Evolutionary conservation across 345 rosid species (phyloP).

Genomic region (Limnanthes douglasii): DNA sequence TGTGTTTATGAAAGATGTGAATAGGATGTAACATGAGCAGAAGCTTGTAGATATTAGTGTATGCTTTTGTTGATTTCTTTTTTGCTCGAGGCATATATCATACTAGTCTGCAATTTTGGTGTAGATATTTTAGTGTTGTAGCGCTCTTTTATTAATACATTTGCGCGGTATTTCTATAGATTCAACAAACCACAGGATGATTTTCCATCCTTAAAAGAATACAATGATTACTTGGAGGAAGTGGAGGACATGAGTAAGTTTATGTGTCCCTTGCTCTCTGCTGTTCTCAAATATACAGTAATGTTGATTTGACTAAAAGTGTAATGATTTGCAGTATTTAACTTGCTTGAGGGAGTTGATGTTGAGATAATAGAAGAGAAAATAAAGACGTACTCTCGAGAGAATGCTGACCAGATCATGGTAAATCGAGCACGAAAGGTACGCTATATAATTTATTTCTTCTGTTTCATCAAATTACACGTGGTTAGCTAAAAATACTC

Average conservation of each 20-base stretch:
- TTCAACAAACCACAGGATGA: slow-evolving; percentile 85
- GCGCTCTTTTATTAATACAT: not conserved
- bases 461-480: too few relatives aligned
- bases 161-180: slow-evolving; percentile 18
- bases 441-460: too few relatives aligned
- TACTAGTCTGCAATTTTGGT: not conserved
- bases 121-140: not conserved
- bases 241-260: slow-evolving; percentile 90
- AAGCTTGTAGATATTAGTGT: not conserved
- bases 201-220: slow-evolving; percentile 61
- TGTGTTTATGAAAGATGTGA: not conserved
- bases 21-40: not conserved
- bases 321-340: slow-evolving; percentile 31
- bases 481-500: too few relatives aligned
- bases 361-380: slow-evolving; percentile 62
- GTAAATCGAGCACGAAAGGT: slow-evolving; percentile 84
- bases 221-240: slow-evolving; percentile 90
- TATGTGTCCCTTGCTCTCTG: slow-evolving; percentile 6
- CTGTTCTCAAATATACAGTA: too few relatives aligned
- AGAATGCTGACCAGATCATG: slow-evolving; percentile 85
- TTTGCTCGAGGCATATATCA: not conserved
- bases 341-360: slow-evolving; percentile 60
- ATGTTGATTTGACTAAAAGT: not conserved
- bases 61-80: not conserved
- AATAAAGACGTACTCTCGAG: slow-evolving; percentile 53